phyloP scores from a whole-genome alignment of 352 stramenopile species.

The Peronospora tabacina region DNA sequence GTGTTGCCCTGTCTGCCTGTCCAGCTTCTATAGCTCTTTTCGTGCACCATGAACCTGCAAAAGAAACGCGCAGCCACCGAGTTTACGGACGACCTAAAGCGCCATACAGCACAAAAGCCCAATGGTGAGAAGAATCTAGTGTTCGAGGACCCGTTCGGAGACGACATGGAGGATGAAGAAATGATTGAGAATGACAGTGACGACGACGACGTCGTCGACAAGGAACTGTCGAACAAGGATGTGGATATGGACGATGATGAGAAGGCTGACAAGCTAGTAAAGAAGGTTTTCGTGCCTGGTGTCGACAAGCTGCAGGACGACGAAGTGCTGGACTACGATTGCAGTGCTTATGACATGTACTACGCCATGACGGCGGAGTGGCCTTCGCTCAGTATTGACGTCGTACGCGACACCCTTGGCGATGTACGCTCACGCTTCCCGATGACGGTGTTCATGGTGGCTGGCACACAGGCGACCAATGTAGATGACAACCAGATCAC shows the following conservation, averaged over 20 bases:
- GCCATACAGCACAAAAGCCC: conserved; percentile 29
- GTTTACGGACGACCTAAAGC: conserved; percentile 40
- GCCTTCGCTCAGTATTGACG: conserved; percentile 96
- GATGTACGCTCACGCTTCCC: conserved; percentile 91
- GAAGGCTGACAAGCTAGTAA: conserved; percentile 43
- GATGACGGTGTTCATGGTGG: conserved; percentile 93
- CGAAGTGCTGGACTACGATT: conserved; percentile 97
- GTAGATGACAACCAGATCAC: conserved; percentile 93
- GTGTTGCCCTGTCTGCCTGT: conserved; percentile 1
- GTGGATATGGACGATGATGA: conserved; percentile 72
- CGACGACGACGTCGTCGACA: conserved; percentile 53
- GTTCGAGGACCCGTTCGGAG: conserved; percentile 85
- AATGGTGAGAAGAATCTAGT: conserved; percentile 52
- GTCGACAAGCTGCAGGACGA: conserved; percentile 87
- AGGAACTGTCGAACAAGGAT: conserved; percentile 38
- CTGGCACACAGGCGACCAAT: conserved; percentile 93
- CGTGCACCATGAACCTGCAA: conserved; percentile 38
- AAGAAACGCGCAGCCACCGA: conserved; percentile 66
- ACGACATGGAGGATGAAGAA: conserved; percentile 88
- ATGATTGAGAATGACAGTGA: conserved; percentile 80
- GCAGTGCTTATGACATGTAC: conserved; percentile 98
- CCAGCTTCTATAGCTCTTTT: neutral
- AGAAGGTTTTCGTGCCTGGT: conserved; percentile 92
- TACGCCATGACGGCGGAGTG: conserved; percentile 97
- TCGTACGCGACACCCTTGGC: conserved; percentile 94